phyloP scores from a whole-genome alignment of 805 yeast genomes.

The Kodamaea sagamina region DNA sequence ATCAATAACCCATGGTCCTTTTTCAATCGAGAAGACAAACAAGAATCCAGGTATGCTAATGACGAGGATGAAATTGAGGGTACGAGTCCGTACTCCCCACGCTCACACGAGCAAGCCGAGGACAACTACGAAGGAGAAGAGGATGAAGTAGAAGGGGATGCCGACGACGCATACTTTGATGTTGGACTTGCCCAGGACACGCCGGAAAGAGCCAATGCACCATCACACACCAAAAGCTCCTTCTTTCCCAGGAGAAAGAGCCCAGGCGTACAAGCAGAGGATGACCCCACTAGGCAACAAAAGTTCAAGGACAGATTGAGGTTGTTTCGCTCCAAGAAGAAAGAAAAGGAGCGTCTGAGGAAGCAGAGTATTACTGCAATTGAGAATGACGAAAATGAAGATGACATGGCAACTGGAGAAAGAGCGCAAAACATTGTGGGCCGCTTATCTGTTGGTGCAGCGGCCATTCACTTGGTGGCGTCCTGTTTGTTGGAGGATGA shows the following conservation, averaged over 20 bases:
- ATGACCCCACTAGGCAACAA: constrained; percentile 19
- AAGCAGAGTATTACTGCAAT: constrained; percentile 17
- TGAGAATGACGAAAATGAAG: constrained; percentile 24
- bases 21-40: constrained; percentile 32
- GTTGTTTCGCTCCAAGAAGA: constrained; percentile 28
- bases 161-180: not conserved
- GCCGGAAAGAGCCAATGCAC: not conserved
- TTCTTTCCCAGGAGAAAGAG: constrained; percentile 15
- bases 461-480: constrained; percentile 74
- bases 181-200: not conserved
- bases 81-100: constrained; percentile 15
- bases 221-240: constrained; percentile 8
- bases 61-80: constrained; percentile 33
- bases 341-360: constrained; percentile 24
- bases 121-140: constrained; percentile 8
- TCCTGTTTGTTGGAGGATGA: constrained; percentile 78
- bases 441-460: constrained; percentile 63
- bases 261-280: constrained; percentile 14
- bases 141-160: constrained; percentile 1
- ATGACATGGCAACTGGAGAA: constrained; percentile 34
- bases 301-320: constrained; percentile 24
- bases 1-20: constrained; percentile 37
- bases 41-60: constrained; percentile 33
- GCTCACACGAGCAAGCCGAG: not conserved
- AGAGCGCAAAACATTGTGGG: constrained; percentile 38